These are phyloP conservation scores for Neolentinus lepideus DNA, from an alignment of 1,284 basidiomycete genomes.

Conservation along the genomic window DNA sequence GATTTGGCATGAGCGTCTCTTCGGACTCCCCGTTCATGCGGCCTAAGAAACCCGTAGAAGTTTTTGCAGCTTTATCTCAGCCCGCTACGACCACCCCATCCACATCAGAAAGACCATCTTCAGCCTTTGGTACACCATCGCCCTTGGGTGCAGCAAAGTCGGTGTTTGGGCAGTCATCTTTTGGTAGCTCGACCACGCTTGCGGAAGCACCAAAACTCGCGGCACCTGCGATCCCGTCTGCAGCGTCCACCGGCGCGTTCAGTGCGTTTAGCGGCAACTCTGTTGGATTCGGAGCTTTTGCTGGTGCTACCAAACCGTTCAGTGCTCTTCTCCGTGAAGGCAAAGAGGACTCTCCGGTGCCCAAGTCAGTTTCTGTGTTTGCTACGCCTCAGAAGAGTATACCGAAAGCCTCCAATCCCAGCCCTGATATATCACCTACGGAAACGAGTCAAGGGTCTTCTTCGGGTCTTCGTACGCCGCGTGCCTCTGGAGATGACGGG, in stretches of 20 bases:
- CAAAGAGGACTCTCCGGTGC: slow-evolving; percentile 12
- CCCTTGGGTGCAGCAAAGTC: slow-evolving; percentile 16
- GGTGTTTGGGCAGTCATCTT: slow-evolving; percentile 1
- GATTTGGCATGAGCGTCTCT: slow-evolving; percentile 28
- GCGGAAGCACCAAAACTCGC: background rate
- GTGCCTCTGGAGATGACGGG: background rate
- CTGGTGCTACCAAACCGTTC: slow-evolving; percentile 30
- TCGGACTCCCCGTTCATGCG: slow-evolving; percentile 50
- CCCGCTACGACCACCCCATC: slow-evolving; percentile 9
- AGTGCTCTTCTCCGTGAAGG: slow-evolving; percentile 28
- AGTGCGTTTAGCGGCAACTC: slow-evolving; percentile 37
- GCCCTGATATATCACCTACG: background rate
- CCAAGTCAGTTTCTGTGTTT: slow-evolving; percentile 5
- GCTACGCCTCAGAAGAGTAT: background rate
- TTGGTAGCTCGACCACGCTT: background rate
- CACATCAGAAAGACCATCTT: slow-evolving; percentile 12
- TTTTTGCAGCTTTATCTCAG: slow-evolving; percentile 25
- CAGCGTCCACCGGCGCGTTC: slow-evolving; percentile 33
- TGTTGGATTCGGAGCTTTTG: slow-evolving; percentile 36
- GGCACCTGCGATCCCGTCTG: slow-evolving; percentile 16
- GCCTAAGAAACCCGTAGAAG: slow-evolving; percentile 26
- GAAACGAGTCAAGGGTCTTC: too few relatives aligned
- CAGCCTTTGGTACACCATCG: slow-evolving; percentile 13
- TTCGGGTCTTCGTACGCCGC: background rate
- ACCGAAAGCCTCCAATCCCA: background rate